Percentiles rank a stretch among this genome's conserved stretches.
Conservation (phyloP, 1,284 basidiomycete genomes). For the Apiotrichum gamsii region DNA sequence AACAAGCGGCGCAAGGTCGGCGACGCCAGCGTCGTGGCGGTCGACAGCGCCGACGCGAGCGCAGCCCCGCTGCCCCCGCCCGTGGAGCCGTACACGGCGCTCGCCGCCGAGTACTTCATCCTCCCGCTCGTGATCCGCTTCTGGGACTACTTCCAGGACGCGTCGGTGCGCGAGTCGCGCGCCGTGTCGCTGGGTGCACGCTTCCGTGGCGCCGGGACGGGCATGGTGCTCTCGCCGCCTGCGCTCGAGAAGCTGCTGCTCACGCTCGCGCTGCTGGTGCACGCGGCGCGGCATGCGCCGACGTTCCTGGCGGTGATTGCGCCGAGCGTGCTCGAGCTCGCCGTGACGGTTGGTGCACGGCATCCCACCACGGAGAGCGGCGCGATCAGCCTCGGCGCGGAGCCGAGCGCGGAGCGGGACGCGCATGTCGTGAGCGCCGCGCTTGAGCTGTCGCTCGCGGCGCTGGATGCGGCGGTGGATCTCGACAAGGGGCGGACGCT, state of each 20-base stretch:
- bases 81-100: constrained; percentile 55
- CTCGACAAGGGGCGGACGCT: constrained; percentile 69
- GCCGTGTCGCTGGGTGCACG: constrained; percentile 51
- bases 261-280: constrained; percentile 71
- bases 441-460: constrained; percentile 68
- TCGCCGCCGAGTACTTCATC: constrained; percentile 79
- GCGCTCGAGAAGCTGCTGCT: constrained; percentile 67
- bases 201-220: constrained; percentile 69
- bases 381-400: constrained; percentile 6
- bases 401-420: constrained; percentile 41
- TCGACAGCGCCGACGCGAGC: neutral
- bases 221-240: constrained; percentile 68
- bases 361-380: constrained; percentile 46
- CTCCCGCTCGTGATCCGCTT: constrained; percentile 83
- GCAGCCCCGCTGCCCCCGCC: constrained; percentile 13
- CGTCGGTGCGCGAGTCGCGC: constrained; percentile 64
- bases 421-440: constrained; percentile 66
- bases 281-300: constrained; percentile 69
- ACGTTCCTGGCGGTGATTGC: constrained; percentile 73
- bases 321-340: constrained; percentile 73
- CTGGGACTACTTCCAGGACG: constrained; percentile 80
- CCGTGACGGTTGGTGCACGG: constrained; percentile 65
- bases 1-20: constrained; percentile 34
- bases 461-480: constrained; percentile 67
- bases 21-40: constrained; percentile 19